Conservation (phyloP, 768 basidiomycete species). For the Mycena rebaudengoi region DNA sequence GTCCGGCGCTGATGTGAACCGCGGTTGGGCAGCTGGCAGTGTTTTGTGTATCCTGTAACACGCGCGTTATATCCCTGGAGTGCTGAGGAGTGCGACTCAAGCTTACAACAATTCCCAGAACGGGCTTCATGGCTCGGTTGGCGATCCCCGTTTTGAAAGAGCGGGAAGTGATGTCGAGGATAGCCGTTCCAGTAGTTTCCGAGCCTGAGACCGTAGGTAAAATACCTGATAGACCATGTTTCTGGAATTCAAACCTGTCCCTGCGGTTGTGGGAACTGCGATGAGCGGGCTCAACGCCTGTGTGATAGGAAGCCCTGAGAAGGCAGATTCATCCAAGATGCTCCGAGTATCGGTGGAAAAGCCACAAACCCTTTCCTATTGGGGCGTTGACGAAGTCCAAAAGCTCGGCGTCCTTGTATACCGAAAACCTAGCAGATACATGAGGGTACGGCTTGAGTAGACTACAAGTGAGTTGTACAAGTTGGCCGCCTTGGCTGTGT, state of each 20-base stretch:
- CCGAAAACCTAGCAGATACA: too few relatives aligned
- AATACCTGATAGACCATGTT: background rate
- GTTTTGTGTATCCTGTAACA: slow-evolving; percentile 83
- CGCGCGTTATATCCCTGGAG: background rate
- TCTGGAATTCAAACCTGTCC: slow-evolving; percentile 63
- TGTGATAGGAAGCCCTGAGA: slow-evolving; percentile 67
- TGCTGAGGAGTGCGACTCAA: slow-evolving; percentile 21
- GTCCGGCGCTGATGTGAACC: slow-evolving; percentile 92
- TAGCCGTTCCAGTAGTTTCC: slow-evolving; percentile 95
- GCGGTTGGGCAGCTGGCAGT: slow-evolving; percentile 92
- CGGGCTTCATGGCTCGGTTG: slow-evolving; percentile 88
- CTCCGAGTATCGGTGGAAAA: background rate
- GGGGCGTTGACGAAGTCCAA: slow-evolving; percentile 99
- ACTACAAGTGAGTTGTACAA: too few relatives aligned
- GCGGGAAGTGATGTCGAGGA: slow-evolving; percentile 90
- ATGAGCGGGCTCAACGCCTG: slow-evolving; percentile 84
- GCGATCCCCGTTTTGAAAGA: slow-evolving; percentile 98
- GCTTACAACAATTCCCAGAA: slow-evolving; percentile 79
- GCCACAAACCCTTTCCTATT: slow-evolving; percentile 76
- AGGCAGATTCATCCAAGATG: too few relatives aligned
- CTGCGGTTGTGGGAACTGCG: slow-evolving; percentile 78
- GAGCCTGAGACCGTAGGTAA: slow-evolving; percentile 50
- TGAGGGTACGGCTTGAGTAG: too few relatives aligned
- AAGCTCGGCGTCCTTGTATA: slow-evolving; percentile 91
- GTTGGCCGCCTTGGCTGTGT: slow-evolving; percentile 96